Base-by-base conservation (phyloP, 1,139 yeast genomes). In the Arxiozyma telluris region DNA sequence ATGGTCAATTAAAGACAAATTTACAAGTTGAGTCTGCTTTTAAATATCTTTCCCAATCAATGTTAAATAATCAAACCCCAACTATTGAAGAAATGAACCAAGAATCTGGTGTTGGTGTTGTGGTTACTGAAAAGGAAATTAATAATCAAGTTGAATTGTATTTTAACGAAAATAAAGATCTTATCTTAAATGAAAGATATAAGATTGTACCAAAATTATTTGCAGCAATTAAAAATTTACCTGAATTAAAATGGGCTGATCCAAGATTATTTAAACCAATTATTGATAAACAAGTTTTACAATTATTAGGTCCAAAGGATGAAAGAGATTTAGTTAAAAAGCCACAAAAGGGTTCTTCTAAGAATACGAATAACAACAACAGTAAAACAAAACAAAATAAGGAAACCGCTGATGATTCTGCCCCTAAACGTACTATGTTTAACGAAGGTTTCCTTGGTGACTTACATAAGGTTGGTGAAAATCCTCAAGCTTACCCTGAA, bases 401-500 rank as follows among this genome's bases (percentile, higher is more conserved):
- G 49, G 67, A 68, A 38, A 61, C 61, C 8, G 68, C 66, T 15
- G 72, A 66, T n/a, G 65, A 64, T 6, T 59, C 61, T 5, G 64
- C 63, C 20, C 67, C 71, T 20, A 76, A 76, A 58, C 78, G 95
- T 70, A 82, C 93, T 49, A 91, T 94, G 96, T 94, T 91, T 68
- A 76, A 84, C 20, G 98, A 93, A 71, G 99, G 99, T 11, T 94
- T 93, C 74, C 77, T 94, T 55, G 98, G 98, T 47, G 96, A 88
- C 57, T 77, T 94, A 64, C 98, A 94, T 73, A 87, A 88, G 69
- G 89, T 96, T 30, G 98, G 98, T 60, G 97, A 84, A 68, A 93
- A 91, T 69, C 90, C 93, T 47, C 98, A 93, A 75, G 84, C 79
- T 61, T 84, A 79, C 69, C 95, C 96, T 43, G 95, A 88, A 67